Evolutionary conservation across 2,329 filamentous ascomycete species (phyloP), one percentile per base, ranked within the genome.

Genomic region (Ascochyta fabae): DNA sequence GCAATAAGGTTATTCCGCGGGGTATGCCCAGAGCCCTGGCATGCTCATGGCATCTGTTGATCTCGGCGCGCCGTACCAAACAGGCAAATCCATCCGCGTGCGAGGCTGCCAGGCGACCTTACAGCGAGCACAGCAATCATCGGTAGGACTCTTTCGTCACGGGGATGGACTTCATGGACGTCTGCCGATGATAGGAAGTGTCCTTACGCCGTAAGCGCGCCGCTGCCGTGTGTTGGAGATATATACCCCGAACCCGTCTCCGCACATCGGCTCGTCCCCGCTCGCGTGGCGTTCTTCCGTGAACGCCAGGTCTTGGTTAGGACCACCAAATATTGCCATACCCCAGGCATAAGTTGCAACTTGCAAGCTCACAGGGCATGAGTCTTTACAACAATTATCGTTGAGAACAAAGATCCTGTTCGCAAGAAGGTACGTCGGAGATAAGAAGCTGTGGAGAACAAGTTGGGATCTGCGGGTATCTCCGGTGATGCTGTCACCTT

Each of bases 201-300:
- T 19, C 6, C 45, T 34, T 34, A 55, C 52, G 52, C 52, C 29
- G 45, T 49, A 55, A 49, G 46, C 52, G 52, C 52, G 35, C 41
- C 40, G 41, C 45, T 45, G 46, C 34, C 19, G 34, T 49, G 46
- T 12, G 33, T 29, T 45, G 34, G 40, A 24, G 50, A 53, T 27
- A 24, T 19, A 13, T 45, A 49, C 52, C 46, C 52, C 46, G 23
- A 46, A 49, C 41, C 23, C 29, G 9, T 55, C 52, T 46, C 52
- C 52, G 41, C 52, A 44, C 6, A 49, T 49, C 46, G 52, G 40
- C 27, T n/a, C 24, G 29, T 41, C 52, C 45, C 46, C 52, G 46
- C 52, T 55, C 27, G 33, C 23, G 46, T 49, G 41, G 45, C 52
- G 35, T 47, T 39, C 12, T 36, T 29, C 15, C 6, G 36, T 24